Evolutionary conservation across 1,284 basidiomycete species (phyloP), one percentile per base, ranked within the genome.

Genomic region (Afroboletus lepidellus): DNA sequence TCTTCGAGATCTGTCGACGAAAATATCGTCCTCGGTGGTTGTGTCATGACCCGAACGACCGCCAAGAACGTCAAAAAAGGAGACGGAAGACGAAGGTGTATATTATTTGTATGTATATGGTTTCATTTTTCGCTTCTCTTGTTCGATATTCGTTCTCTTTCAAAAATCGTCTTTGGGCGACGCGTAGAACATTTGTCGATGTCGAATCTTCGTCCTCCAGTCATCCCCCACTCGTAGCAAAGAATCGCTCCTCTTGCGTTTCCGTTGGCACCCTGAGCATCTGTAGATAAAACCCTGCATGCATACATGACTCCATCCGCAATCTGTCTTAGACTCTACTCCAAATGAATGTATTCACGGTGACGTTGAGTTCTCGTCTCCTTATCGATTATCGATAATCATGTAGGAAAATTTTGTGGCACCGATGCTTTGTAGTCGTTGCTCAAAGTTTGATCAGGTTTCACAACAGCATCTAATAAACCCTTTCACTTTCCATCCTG

Each of bases 1-100:
- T 37, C 73, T 86, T 29, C 73, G 77, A 39, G 78, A 78, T 48
- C 75, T 85, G 39, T 80, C 80, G 63, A 70, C 75, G 54, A 71
- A 75, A 55, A 74, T 77, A 37, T 75, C 76, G 54, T 76, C 48
- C 12, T n/a, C 58, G 34, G 46, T 25, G 46, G 21, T 44, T 2
- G 23, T 46, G 21, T 53, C 48, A 52, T 65, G 54, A 68, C 36
- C 42, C 25, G 15, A 37, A 51, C 44, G 39, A 46, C 23, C 20
- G 24, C 33, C 3, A 24, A 2, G 24, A 23, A 29, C 46, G 2
- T 20, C 24, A 41, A 48, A 37, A 27, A 11, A 27, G 8, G 6
- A 23, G 13, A 46, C 25, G 29, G 41, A 46, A 43, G 37, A 23
- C 7, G 41, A 57, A 46, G 46, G 23, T 69, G 67, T 66, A 66